Base-by-base conservation (phyloP, 2,329 filamentous ascomycete species). In the Penicillium sp. region DNA sequence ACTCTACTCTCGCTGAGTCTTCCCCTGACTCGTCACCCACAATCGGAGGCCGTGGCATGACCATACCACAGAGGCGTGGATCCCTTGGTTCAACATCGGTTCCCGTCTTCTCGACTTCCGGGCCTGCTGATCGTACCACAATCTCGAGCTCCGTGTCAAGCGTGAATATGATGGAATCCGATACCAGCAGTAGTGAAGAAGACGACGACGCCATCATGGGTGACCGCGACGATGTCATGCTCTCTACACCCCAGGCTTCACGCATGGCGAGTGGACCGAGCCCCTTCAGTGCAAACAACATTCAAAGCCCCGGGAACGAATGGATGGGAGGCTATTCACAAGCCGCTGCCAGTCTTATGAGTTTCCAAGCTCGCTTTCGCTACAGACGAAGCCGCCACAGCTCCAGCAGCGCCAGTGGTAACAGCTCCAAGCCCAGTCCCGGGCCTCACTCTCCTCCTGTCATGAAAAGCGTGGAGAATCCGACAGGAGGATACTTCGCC, bases 11-110 rank as follows among this genome's bases (percentile, higher is more conserved):
- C 9, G 93, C 93, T 55, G 91, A 96, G 72, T 90, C 90, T 1
- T 95, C 90, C 5, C 92, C 93, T 3, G 92, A 96, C 72, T 95
- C 91, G 0, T 97, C 93, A 0, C 95, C 95, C 0, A 93, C 89
- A 13, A 88, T 95, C 54, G 87, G 87, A 52, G 87, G 88, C 42
- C 86, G 89, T 61, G 82, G 82, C 2, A 80, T 87, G 70, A 80
- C 79, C 56, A 87, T 87, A 53, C 84, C 85, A 3, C 76, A 79
- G 39, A 78, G 84, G 51, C 84, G 81, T 55, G 73, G 74, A 62
- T 89, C 88, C 3, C 88, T 88, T 19, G 88, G 85, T 53, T 76
- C 82, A 49, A 79, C 77, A 52, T 75, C 79, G n/a, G 73, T 68
- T 16, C 87, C 86, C 7, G 78, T 89, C 24, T 93, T 90, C 86